phyloP scores from a whole-genome alignment of 495 filamentous ascomycete genomes.

The Aspergillus indologenus region DNA sequence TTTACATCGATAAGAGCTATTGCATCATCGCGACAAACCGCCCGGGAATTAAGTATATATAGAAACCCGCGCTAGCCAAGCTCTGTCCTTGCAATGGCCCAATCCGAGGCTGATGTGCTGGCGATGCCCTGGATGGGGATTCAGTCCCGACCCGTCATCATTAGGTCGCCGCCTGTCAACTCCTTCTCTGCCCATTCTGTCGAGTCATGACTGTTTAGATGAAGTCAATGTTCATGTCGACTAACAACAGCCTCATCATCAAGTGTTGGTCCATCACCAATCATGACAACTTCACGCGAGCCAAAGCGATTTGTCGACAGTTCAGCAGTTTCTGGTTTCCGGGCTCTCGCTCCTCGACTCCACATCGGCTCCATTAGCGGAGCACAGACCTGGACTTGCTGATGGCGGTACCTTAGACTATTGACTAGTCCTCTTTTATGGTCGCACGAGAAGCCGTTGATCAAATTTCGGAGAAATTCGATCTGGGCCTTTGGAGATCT shows the following conservation, averaged over 20 bases:
- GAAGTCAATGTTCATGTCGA: not conserved
- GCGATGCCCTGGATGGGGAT: constrained; percentile 3
- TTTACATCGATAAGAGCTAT: not conserved
- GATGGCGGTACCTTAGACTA: not conserved
- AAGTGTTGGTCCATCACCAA: too few species aligned
- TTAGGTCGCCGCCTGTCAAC: not conserved
- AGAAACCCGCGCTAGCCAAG: constrained; percentile 6
- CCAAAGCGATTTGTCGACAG: not conserved
- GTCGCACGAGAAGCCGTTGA: constrained; percentile 5
- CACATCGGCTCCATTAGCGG: not conserved
- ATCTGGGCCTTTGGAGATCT: not conserved
- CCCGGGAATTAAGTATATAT: constrained; percentile 4
- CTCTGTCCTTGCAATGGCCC: constrained; percentile 2
- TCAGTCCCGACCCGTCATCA: constrained; percentile 2
- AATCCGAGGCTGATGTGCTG: constrained; percentile 5
- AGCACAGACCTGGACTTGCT: not conserved
- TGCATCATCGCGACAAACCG: not conserved
- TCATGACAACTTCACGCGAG: not conserved
- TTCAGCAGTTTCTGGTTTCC: not conserved
- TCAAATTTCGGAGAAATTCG: not conserved
- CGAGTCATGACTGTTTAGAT: not conserved
- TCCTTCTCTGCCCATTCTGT: not conserved
- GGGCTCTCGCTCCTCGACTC: not conserved
- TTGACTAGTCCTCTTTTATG: not conserved
- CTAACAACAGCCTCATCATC: too few species aligned